phyloP scores from a whole-genome alignment of 371 early-diverging fungal genomes.

The Catenaria anguillulae region DNA sequence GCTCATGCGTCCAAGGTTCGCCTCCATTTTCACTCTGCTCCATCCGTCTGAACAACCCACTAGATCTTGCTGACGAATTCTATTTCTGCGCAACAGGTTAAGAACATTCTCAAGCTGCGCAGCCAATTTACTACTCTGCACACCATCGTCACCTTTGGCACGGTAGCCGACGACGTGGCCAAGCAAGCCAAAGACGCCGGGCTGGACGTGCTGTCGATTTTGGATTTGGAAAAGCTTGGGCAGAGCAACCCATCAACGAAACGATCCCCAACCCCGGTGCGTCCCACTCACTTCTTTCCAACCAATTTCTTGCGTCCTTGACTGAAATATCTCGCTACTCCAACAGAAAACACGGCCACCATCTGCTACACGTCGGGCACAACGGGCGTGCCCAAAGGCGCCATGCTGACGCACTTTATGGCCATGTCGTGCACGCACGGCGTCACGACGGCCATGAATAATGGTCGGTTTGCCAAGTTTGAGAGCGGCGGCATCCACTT shows the following conservation, averaged over 20 bases:
- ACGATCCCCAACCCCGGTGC: constrained; percentile 2
- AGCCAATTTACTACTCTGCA: constrained; percentile 44
- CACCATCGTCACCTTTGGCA: constrained; percentile 55
- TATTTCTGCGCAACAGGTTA: no score
- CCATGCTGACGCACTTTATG: constrained; percentile 64
- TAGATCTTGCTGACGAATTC: no score
- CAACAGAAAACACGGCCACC: no score
- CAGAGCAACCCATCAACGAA: constrained; percentile 27
- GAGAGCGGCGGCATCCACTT: constrained; percentile 6
- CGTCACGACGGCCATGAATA: constrained; percentile 13
- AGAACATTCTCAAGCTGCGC: no score
- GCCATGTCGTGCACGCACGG: constrained; percentile 36
- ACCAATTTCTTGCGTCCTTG: no score
- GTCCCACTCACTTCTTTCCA: no score
- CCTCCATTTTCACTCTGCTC: constrained; percentile 23
- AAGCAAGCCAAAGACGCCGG: constrained; percentile 21
- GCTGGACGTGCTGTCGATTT: constrained; percentile 23
- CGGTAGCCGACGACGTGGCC: constrained; percentile 28
- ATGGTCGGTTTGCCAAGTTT: neutral
- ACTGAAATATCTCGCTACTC: no score
- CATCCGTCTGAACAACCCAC: no score
- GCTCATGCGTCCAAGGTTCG: constrained; percentile 68
- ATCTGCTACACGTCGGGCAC: constrained; percentile 95
- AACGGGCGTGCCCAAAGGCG: constrained; percentile 79
- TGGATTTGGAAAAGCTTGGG: constrained; percentile 44